Percentiles rank a stretch among this genome's conserved stretches.
Evolutionary conservation across 169 alveolate genomes (phyloP).

Genomic region (Cryptosporidium parvum): DNA sequence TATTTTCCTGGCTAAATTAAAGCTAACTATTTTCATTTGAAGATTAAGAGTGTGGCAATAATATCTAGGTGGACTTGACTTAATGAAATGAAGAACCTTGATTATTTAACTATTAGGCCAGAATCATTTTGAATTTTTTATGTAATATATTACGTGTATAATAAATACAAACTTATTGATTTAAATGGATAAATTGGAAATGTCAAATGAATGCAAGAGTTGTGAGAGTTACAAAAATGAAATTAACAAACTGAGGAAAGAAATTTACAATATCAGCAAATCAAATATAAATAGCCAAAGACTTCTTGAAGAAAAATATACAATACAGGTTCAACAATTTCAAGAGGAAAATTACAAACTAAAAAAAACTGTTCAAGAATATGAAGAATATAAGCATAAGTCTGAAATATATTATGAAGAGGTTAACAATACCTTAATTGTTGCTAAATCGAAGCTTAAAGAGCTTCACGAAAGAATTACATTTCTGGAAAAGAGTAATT

Average conservation of each 20-base stretch:
- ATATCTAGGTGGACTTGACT: not conserved
- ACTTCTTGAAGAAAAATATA: constrained; percentile 23
- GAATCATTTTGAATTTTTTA: not conserved
- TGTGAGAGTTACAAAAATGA: constrained; percentile 28
- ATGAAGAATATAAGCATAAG: constrained; percentile 24
- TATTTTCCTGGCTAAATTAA: not conserved
- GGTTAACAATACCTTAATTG: constrained; percentile 20
- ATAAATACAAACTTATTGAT: not conserved
- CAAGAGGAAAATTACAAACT: not conserved
- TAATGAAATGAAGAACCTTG: not conserved
- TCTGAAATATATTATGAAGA: constrained; percentile 57
- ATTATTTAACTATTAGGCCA: not conserved
- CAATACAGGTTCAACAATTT: constrained; percentile 11
- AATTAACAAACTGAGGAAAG: constrained; percentile 2
- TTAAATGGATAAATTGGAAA: not conserved
- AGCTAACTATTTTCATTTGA: not conserved
- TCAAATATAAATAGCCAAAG: constrained; percentile 65
- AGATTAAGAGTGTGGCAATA: not conserved
- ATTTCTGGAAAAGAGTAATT: constrained; percentile 16
- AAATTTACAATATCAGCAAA: constrained; percentile 20
- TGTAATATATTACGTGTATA: not conserved
- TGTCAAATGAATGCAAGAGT: not conserved
- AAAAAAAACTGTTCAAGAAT: constrained; percentile 11
- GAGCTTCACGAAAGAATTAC: constrained; percentile 25
- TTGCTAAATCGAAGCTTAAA: constrained; percentile 54